Base-by-base conservation (phyloP, 176 grass and related monocot species). In the Eragrostis nindensis region DNA sequence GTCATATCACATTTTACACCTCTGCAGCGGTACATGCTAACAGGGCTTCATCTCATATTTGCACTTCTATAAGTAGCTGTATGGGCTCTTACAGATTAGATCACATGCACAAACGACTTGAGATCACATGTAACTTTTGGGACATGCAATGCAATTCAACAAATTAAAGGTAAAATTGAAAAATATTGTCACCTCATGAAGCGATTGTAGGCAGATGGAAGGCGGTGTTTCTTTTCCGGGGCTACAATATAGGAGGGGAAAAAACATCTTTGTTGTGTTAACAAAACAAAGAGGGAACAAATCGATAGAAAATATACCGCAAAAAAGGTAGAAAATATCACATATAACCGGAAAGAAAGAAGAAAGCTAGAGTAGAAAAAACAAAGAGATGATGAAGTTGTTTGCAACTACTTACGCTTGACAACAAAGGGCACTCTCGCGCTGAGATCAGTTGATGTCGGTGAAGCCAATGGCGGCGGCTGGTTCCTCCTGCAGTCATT, bases 171-270 rank as follows among this genome's bases (percentile, higher is more conserved):
- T 7, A 63, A 26, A 70, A 43, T 9, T 18, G 32, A 6, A 10
- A 44, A 24, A 24, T 11, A 4, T 47, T 26, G 9, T 87, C 69
- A 93, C 94, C 90, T 97, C 94, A 97, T 97, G 88, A 97, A 97
- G 57, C 88, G 88, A 63, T 97, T 97, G 81, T 97, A 97, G 80
- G 94, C 94, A 49, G 94, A 97, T 61, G 94, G 91, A 65, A 93
- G 88, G 41, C 94, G 86, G 55, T 93, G 94, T 75, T 97, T 97
- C 88, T 97, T 97, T 76, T 93, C 94, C 32, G 94, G 94, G 82
- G 94, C 94, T 97, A 68, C 42, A 90, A 87, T n/a, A n/a, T 68
- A 9, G 72, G 48, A 69, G 32, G n/a, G n/a, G n/a, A n/a, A 48
- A 80, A 78, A 86, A 11, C 18, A 65, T 42, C 5, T 56, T 75